phyloP scores from a whole-genome alignment of 108 stramenopile genomes.

The Cyclotella sp. region DNA sequence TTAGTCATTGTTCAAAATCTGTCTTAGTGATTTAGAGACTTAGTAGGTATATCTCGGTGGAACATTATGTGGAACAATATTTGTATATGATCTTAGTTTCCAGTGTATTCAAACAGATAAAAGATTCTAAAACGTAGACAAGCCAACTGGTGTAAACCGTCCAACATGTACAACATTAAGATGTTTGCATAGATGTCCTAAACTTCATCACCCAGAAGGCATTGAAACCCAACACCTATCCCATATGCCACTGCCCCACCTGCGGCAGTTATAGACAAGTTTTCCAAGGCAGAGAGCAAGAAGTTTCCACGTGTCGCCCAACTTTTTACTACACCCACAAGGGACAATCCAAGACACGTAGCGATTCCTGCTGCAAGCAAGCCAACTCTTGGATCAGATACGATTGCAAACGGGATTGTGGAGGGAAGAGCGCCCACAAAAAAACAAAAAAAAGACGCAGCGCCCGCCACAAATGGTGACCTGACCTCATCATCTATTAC shows the following conservation, averaged over 20 bases:
- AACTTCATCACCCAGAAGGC: constrained; percentile 22
- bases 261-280: constrained; percentile 69
- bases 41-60: no score
- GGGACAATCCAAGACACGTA: constrained; percentile 48
- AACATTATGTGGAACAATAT: no score
- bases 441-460: constrained; percentile 60
- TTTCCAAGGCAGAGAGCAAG: constrained; percentile 65
- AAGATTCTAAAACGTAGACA: no score
- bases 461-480: constrained; percentile 64
- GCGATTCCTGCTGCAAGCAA: constrained; percentile 57
- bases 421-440: constrained; percentile 69
- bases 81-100: no score
- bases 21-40: no score
- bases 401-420: constrained; percentile 67
- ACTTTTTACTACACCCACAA: constrained; percentile 76
- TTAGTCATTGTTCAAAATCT: no score
- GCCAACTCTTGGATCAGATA: constrained; percentile 44
- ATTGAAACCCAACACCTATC: constrained; percentile 65
- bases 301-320: constrained; percentile 75
- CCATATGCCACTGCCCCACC: constrained; percentile 76
- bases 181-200: neutral
- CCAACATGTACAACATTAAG: neutral
- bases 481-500: constrained; percentile 74
- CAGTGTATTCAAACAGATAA: no score
- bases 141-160: no score